A percentile compares a stretch with the other conserved stretches of the same genome.
phyloP scores from a whole-genome alignment of 805 yeast species.

The Candida tibetensis region DNA sequence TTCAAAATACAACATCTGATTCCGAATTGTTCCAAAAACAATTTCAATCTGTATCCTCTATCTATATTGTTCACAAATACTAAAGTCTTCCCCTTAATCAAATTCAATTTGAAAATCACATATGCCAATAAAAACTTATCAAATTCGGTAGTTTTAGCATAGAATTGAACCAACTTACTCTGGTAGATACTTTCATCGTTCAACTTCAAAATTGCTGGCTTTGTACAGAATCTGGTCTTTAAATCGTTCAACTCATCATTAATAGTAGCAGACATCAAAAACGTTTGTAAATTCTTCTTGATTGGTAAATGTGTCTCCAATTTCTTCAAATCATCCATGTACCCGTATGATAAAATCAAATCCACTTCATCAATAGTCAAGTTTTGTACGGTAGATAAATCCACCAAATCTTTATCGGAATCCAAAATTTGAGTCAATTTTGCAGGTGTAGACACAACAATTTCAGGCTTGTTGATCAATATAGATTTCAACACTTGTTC shows the following conservation, averaged over 20 bases:
- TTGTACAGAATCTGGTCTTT: constrained; percentile 74
- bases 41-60: constrained; percentile 87
- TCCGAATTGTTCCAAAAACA: constrained; percentile 94
- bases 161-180: constrained; percentile 74
- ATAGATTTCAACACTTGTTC: constrained; percentile 71
- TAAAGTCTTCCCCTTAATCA: constrained; percentile 88
- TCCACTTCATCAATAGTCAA: constrained; percentile 95
- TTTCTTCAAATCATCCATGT: constrained; percentile 74
- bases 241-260: constrained; percentile 79
- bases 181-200: constrained; percentile 61
- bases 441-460: constrained; percentile 85
- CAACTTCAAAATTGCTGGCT: constrained; percentile 77
- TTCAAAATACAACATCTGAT: constrained; percentile 83
- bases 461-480: constrained; percentile 71
- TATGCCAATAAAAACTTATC: constrained; percentile 90
- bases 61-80: constrained; percentile 92
- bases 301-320: constrained; percentile 66
- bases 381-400: constrained; percentile 57
- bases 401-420: constrained; percentile 37
- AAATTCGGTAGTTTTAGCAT: constrained; percentile 80
- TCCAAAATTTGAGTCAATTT: constrained; percentile 54
- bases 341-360: constrained; percentile 84
- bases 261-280: constrained; percentile 94
- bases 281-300: constrained; percentile 77
- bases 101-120: constrained; percentile 82